phyloP scores from a whole-genome alignment of 345 rosid species.

The Dipteronia dyeriana region DNA sequence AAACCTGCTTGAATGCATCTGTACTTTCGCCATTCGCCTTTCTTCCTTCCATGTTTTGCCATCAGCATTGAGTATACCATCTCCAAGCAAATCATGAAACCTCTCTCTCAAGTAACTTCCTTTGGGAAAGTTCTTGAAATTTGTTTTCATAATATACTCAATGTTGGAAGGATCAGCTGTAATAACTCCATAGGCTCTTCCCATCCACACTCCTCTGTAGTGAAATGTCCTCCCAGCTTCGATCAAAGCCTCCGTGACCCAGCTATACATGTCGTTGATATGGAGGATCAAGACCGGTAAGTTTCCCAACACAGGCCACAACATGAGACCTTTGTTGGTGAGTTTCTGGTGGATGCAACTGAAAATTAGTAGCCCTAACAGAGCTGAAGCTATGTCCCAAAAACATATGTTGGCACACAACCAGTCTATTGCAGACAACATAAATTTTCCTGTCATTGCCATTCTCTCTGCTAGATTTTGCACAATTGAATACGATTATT shows the following conservation, averaged over 20 bases:
- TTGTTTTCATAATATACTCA: constrained; percentile 65
- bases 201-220: constrained; percentile 60
- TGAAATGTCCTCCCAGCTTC: constrained; percentile 50
- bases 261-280: constrained; percentile 34
- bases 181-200: constrained; percentile 50
- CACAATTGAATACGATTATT: neutral
- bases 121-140: constrained; percentile 73
- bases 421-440: constrained; percentile 25
- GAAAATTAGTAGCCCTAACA: constrained; percentile 51
- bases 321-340: constrained; percentile 54
- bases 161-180: constrained; percentile 58
- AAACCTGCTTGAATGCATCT: constrained; percentile 71
- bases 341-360: constrained; percentile 49
- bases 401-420: constrained; percentile 30
- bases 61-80: constrained; percentile 72
- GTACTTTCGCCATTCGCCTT: constrained; percentile 44
- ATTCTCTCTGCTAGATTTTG: neutral
- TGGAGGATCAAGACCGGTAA: constrained; percentile 39
- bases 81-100: constrained; percentile 66
- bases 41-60: constrained; percentile 66
- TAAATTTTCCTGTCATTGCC: constrained; percentile 7
- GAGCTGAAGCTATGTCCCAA: constrained; percentile 47
- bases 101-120: constrained; percentile 62
- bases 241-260: constrained; percentile 44
- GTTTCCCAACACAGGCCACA: constrained; percentile 71